A percentile compares a stretch with the other conserved stretches of the same genome.
phyloP scores from a whole-genome alignment of 192 early-diverging fungal genomes.

The Backusella westeae region DNA sequence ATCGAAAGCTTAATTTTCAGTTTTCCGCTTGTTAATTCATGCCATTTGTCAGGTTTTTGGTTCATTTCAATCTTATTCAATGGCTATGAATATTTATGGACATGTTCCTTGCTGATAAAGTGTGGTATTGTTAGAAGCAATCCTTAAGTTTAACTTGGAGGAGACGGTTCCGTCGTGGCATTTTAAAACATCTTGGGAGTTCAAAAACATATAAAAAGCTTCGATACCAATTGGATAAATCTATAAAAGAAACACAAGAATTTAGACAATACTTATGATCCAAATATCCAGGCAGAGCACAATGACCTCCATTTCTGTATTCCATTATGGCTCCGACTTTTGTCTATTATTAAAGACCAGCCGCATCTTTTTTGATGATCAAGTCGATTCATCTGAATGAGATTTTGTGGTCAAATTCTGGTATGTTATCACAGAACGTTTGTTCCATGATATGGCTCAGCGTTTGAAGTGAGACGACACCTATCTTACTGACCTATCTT shows the following conservation, averaged over 20 bases:
- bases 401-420: background rate
- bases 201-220: background rate
- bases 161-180: background rate
- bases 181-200: too few relatives aligned
- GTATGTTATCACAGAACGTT: background rate
- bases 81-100: too few relatives aligned
- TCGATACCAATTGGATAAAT: background rate
- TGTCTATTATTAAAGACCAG: background rate
- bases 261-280: background rate
- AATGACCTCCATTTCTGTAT: background rate
- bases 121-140: too few relatives aligned
- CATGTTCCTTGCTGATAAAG: too few relatives aligned
- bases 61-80: too few relatives aligned
- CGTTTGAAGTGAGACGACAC: too few relatives aligned
- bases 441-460: too few relatives aligned
- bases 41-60: too few relatives aligned
- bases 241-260: background rate
- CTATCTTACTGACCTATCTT: too few relatives aligned
- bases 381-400: slow-evolving; percentile 5
- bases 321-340: background rate
- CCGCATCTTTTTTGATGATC: slow-evolving; percentile 1
- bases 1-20: too few relatives aligned
- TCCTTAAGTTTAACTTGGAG: background rate
- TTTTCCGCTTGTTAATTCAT: too few relatives aligned
- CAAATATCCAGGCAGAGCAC: background rate